phyloP scores from a whole-genome alignment of 2,329 filamentous ascomycete genomes.

The Zopfia rhizophila region DNA sequence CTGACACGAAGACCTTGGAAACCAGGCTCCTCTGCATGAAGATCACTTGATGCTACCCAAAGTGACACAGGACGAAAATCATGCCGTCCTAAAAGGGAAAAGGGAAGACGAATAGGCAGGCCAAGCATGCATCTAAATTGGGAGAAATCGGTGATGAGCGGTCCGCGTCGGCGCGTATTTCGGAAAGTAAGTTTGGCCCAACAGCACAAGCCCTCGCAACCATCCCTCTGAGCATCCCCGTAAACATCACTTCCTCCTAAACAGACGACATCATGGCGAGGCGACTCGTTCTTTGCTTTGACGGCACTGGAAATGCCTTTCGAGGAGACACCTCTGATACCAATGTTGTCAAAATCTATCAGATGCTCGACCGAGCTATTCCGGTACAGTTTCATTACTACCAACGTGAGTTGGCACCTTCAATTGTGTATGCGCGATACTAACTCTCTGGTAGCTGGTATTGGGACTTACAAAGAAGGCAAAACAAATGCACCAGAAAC shows the following conservation, averaged over 20 bases:
- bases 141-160: no score
- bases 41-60: no score
- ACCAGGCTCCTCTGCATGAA: no score
- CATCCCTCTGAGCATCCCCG: neutral
- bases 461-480: constrained; percentile 26
- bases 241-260: constrained; percentile 2
- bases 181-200: neutral
- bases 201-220: neutral
- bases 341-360: constrained; percentile 32
- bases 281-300: constrained; percentile 31
- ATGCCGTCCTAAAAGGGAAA: no score
- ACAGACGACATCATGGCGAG: no score
- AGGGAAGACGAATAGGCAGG: no score
- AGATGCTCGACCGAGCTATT: constrained; percentile 27
- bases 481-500: constrained; percentile 1
- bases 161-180: no score
- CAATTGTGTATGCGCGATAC: neutral
- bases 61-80: no score
- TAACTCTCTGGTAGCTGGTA: constrained; percentile 18
- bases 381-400: constrained; percentile 29
- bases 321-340: constrained; percentile 27
- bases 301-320: constrained; percentile 35
- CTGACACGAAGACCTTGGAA: no score
- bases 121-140: no score
- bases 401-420: constrained; percentile 19